Conservation (phyloP, 2,329 filamentous ascomycete genomes). For the Aureobasidium vineae region DNA sequence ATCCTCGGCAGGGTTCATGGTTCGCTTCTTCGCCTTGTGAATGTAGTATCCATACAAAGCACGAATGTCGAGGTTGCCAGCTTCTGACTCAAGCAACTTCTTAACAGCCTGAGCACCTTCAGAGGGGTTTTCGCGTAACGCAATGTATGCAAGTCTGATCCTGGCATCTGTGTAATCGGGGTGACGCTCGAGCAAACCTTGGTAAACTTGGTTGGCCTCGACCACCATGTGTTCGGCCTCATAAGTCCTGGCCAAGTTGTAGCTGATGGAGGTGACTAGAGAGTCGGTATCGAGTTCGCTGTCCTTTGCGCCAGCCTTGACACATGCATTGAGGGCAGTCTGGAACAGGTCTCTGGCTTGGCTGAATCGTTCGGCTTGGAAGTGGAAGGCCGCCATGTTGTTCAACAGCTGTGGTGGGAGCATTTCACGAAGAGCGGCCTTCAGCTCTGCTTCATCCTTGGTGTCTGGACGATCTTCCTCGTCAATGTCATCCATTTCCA, state of each 20-base stretch:
- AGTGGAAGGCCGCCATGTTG: constrained; percentile 96
- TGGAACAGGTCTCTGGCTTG: constrained; percentile 86
- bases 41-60: constrained; percentile 95
- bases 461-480: constrained; percentile 62
- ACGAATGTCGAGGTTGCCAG: constrained; percentile 84
- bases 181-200: constrained; percentile 79
- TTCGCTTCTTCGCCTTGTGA: constrained; percentile 81
- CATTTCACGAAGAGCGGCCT: constrained; percentile 65
- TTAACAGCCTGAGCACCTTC: constrained; percentile 83
- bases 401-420: constrained; percentile 90
- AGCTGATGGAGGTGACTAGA: constrained; percentile 92
- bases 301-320: constrained; percentile 74
- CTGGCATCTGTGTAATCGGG: constrained; percentile 87
- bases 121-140: constrained; percentile 73
- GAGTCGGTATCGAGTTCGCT: constrained; percentile 76
- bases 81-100: constrained; percentile 80
- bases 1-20: constrained; percentile 79
- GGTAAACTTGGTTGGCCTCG: constrained; percentile 84
- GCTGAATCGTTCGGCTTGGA: constrained; percentile 77
- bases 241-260: constrained; percentile 91
- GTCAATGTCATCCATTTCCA: constrained; percentile 77
- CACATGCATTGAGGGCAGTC: constrained; percentile 82
- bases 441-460: constrained; percentile 39
- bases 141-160: constrained; percentile 85
- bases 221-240: constrained; percentile 79